Evolutionary conservation across 2,329 filamentous ascomycete genomes (phyloP).

Genomic region (Paecilomyces variotii): DNA sequence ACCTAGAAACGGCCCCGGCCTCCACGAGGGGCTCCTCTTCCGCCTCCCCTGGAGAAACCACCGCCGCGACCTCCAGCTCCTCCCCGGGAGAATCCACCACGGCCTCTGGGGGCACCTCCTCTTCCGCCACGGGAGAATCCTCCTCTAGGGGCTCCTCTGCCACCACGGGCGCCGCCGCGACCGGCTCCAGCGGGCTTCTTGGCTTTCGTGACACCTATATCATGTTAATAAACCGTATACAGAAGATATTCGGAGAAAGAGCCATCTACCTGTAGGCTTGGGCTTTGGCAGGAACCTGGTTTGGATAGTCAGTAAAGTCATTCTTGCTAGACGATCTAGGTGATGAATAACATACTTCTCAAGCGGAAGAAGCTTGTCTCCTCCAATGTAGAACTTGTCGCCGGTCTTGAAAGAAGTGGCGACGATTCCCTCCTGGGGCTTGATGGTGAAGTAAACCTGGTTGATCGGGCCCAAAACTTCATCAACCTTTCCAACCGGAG

Average conservation of each 20-base stretch:
- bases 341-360: constrained; percentile 54
- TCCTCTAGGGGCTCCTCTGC: constrained; percentile 38
- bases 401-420: constrained; percentile 89
- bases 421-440: constrained; percentile 93
- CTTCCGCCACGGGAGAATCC: constrained; percentile 30
- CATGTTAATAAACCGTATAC: constrained; percentile 10
- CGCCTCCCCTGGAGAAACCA: constrained; percentile 23
- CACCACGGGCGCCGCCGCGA: constrained; percentile 40
- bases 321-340: background rate
- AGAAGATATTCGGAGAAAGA: constrained; percentile 1
- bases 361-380: constrained; percentile 87
- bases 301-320: constrained; percentile 1
- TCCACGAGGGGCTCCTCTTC: constrained; percentile 24
- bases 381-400: constrained; percentile 94
- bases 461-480: constrained; percentile 96
- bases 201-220: constrained; percentile 57
- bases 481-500: constrained; percentile 89
- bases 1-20: constrained; percentile 23
- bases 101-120: constrained; percentile 45
- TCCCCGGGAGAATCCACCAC: constrained; percentile 33
- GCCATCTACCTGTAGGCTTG: constrained; percentile 53
- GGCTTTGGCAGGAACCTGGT: constrained; percentile 82
- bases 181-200: constrained; percentile 59
- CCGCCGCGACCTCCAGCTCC: constrained; percentile 40
- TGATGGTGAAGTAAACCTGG: constrained; percentile 97